Conservation (phyloP, 208 protist species). For the Naegleria fowleri region DNA sequence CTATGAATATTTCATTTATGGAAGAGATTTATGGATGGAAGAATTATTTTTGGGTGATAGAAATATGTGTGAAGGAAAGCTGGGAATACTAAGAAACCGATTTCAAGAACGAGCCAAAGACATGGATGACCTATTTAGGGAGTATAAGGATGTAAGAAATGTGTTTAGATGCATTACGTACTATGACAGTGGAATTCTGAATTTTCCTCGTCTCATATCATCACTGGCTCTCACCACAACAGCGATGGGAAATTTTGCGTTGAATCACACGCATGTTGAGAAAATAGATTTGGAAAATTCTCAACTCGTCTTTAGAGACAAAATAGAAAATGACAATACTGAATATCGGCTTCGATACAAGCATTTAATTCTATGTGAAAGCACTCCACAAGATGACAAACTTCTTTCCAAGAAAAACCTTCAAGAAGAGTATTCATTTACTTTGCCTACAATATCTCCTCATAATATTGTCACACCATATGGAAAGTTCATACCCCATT, state of each 20-base stretch:
- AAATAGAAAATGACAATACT: not conserved
- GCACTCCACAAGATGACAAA: not conserved
- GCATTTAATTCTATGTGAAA: not conserved
- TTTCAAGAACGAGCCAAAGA: not conserved
- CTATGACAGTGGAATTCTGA: not conserved
- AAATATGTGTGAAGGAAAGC: not conserved
- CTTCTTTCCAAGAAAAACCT: not conserved
- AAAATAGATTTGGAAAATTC: not conserved
- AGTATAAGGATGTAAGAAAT: not conserved
- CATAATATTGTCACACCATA: not conserved
- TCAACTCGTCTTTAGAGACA: not conserved
- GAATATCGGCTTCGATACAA: not conserved
- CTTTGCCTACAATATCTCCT: not conserved
- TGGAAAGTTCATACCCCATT: not conserved
- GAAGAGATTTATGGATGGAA: not conserved
- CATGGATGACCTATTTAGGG: not conserved
- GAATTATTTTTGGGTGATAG: not conserved
- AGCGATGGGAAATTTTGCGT: not conserved
- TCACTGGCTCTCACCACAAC: not conserved
- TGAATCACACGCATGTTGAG: not conserved
- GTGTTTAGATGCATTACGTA: not conserved
- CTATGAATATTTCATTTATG: conserved; percentile 10
- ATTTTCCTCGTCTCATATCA: not conserved
- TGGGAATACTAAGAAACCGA: not conserved
- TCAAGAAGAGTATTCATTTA: not conserved